Evolutionary conservation across 140 eudicot genomes (phyloP), one percentile per base, ranked within the genome.

Genomic region (Bidens hawaiensis): DNA sequence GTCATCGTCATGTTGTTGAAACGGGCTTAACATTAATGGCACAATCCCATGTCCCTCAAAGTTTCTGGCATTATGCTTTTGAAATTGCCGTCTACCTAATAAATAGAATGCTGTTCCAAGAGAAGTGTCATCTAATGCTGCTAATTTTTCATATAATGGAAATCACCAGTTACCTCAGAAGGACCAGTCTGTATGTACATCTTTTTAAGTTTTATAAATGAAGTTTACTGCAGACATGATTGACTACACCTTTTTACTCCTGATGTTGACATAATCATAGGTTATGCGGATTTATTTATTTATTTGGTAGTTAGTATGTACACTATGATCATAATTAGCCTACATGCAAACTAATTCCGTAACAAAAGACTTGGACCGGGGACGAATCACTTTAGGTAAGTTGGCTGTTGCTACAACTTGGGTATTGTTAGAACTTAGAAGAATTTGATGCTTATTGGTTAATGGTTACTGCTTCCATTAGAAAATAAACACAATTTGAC

Each of bases 131-230:
- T 65, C 79, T 5, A 68, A 57, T 76, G 61, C 81, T 69, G 81
- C 77, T 46, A 75, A 28, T 49, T 82, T 79, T 57, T 79, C 89
- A 53, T 79, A 72, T 36, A 79, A 34, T 64, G 78, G 79, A 62
- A 74, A 62, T 55, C 62, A 61, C 15, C 76, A 68, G 62, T 70
- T 58, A 10, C 46, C 19, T 60, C 85, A 62, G 68, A 80, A 58
- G 52, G 78, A 76, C 41, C 79, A 53, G 60, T 66, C 79, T 13
- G 87, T 76, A 76, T 49, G 82, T 76, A 19, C 72, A 52, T 62
- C 50, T 30, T 40, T 53, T 60, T 46, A 22, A 28, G 60, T 61
- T 34, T 55, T 65, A 22, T 40, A 6, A 55, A 21, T 51, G 15
- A 59, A 43, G 45, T n/a, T 21, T 38, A 30, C 50, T 69, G 34